Base-by-base conservation (phyloP, 192 early-diverging fungal species). In the Mortierella hygrophila region DNA sequence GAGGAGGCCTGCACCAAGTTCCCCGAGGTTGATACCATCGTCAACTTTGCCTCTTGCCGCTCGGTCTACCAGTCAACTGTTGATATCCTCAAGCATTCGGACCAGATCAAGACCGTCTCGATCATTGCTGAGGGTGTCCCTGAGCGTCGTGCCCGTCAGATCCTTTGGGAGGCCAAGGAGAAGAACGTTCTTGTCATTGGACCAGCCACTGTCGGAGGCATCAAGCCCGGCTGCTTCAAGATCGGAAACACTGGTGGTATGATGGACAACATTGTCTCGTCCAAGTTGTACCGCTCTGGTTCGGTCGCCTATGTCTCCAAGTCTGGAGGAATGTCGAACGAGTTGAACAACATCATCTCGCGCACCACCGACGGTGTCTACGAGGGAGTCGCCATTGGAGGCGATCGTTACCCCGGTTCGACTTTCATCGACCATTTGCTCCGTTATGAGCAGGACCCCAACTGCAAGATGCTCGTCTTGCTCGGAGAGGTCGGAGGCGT, bases 181-280 rank as follows among this genome's bases (percentile, higher is more conserved):
- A 94, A 93, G 70, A 88, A 93, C 29, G 95, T 99, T 10, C 90
- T 97, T 49, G 92, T 99, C 68, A 97, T 99, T 82, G 98, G 98
- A 68, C 98, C 98, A 55, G 98, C 98, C 57, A 99, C 98, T 42
- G 98, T 99, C 57, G 98, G 98, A 89, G 98, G 98, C 79, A 99
- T 99, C 90, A 99, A 97, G 92, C 97, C 98, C 41, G 98, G 98
- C 1, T 98, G 97, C 91, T 99, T 97, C 95, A 99, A 99, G 95
- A 98, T 99, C 82, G 98, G 98, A 79, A 99, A 99, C 95, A 99
- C 98, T 46, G 98, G 98, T 88, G 98, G 98, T 83, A 99, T 99
- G 98, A 99, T 99, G 98, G 98, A 99, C 90, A 99, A 99, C 93
- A 98, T 99, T 90, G 97, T 97, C n/a, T 91, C 97, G 40, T 98